These are phyloP conservation scores for Eucalyptus marginata DNA, from an alignment of 345 rosid genomes.

Conservation along the genomic window DNA sequence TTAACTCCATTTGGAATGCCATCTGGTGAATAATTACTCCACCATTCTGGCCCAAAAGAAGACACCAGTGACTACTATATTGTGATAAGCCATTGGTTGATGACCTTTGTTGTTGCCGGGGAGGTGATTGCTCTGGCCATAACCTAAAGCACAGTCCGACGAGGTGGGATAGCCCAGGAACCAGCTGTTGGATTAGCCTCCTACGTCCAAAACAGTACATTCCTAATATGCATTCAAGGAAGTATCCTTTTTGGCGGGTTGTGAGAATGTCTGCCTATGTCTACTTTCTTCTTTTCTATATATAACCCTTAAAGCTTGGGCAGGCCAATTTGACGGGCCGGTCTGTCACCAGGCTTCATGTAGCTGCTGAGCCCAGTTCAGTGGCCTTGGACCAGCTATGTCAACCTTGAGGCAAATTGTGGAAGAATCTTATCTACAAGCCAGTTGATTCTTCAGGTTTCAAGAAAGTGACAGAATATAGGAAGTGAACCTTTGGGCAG, in stretches of 20 bases:
- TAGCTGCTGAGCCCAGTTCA: background rate
- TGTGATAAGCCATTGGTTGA: background rate
- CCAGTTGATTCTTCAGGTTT: background rate
- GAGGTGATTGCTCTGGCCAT: background rate
- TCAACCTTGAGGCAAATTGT: background rate
- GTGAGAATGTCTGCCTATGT: background rate
- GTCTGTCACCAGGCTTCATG: background rate
- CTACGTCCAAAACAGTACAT: background rate
- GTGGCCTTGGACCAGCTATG: background rate
- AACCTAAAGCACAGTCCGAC: background rate
- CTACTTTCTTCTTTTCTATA: background rate
- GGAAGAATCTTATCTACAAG: background rate
- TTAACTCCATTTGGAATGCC: background rate
- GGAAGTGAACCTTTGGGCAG: background rate
- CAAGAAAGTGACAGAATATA: background rate
- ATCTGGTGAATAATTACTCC: background rate
- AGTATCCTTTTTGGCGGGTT: background rate
- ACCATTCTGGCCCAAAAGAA: background rate
- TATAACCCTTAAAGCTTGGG: background rate
- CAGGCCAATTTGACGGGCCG: background rate
- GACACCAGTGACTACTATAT: background rate
- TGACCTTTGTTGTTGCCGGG: background rate
- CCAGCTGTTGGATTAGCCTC: background rate
- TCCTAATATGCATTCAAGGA: background rate
- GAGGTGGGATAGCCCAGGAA: background rate